These are phyloP conservation scores for Phytophthora aleatoria DNA, from an alignment of 352 stramenopile species.

Conservation along the genomic window DNA sequence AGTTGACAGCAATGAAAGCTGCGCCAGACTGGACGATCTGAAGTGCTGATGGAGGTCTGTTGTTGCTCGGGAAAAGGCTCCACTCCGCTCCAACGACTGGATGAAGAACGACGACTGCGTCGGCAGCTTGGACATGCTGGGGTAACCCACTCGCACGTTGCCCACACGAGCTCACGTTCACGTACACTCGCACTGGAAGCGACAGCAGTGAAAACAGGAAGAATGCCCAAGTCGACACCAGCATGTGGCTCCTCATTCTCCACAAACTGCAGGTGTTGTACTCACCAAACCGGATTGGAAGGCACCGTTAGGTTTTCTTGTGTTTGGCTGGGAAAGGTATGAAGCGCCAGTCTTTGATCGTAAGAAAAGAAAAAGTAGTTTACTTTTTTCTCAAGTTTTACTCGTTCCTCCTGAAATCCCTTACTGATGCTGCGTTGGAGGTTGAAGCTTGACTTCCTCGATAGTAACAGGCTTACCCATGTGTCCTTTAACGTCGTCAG, in stretches of 20 bases:
- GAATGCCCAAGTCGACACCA: not conserved
- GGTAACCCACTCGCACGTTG: not conserved
- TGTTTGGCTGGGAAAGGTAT: constrained; percentile 6
- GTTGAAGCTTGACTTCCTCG: constrained; percentile 11
- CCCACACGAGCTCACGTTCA: constrained; percentile 19
- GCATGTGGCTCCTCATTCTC: not conserved
- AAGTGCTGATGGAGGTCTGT: constrained; percentile 15
- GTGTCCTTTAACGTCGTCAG: constrained; percentile 5
- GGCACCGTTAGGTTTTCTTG: constrained; percentile 6
- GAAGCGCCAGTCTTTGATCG: not conserved
- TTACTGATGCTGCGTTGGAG: constrained; percentile 2
- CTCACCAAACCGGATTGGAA: not conserved
- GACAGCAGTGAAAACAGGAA: constrained; percentile 28
- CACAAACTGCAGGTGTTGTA: not conserved
- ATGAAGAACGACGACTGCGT: constrained; percentile 23
- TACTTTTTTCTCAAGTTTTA: not conserved
- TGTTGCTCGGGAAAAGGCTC: constrained; percentile 23
- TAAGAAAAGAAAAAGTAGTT: not conserved
- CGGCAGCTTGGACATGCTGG: constrained; percentile 16
- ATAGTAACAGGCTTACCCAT: not conserved
- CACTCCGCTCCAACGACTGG: constrained; percentile 23
- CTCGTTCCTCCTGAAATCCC: not conserved
- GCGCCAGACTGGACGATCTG: constrained; percentile 27
- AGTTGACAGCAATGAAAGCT: constrained; percentile 38
- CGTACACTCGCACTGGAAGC: constrained; percentile 12